Conservation (phyloP, 148 eudicot species). For the Silene latifolia region DNA sequence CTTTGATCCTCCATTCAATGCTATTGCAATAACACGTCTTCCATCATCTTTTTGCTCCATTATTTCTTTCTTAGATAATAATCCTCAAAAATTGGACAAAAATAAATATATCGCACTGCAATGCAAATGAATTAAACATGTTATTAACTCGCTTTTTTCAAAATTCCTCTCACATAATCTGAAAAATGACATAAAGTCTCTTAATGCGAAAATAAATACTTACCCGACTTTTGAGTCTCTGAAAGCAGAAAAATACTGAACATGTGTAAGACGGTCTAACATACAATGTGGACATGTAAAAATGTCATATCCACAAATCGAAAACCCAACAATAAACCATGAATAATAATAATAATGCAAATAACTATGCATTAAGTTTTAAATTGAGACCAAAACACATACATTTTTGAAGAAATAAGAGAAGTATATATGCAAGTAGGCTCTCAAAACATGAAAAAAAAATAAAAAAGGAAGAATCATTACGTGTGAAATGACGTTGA, state of each 20-base stretch:
- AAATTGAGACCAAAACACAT: too few relatives aligned
- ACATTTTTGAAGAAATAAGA: too few relatives aligned
- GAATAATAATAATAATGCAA: background rate
- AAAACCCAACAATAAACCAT: background rate
- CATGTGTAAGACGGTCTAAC: too few relatives aligned
- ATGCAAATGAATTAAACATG: background rate
- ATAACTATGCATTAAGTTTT: background rate
- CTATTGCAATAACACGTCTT: slow-evolving; percentile 43
- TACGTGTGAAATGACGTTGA: slow-evolving; percentile 18
- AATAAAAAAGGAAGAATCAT: slow-evolving; percentile 5
- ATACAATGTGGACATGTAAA: background rate
- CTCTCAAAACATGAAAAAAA: too few relatives aligned
- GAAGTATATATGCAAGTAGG: background rate
- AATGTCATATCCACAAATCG: slow-evolving; percentile 1
- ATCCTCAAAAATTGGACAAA: background rate
- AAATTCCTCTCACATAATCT: too few relatives aligned
- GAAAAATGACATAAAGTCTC: too few relatives aligned
- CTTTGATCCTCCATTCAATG: slow-evolving; percentile 60
- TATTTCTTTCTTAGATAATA: background rate
- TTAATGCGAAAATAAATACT: background rate
- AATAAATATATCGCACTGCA: background rate
- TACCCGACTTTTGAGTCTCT: background rate
- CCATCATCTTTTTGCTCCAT: slow-evolving; percentile 34
- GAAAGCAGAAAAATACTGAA: background rate
- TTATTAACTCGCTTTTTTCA: too few relatives aligned